Conservation (phyloP, 306 rosid genomes). For the Castanospermum australe region DNA sequence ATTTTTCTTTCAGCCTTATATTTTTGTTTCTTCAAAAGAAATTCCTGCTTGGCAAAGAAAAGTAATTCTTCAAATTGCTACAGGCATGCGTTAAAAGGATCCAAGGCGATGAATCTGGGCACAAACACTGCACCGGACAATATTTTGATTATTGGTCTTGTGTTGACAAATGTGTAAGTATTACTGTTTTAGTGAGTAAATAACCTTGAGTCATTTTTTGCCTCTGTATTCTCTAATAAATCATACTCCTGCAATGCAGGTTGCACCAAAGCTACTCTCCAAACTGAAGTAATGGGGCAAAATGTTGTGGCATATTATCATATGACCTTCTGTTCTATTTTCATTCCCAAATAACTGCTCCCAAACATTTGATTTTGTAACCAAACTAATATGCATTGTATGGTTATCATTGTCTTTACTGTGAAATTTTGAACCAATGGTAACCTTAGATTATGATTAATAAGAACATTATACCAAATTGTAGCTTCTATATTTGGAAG, state of each 20-base stretch:
- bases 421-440: conserved; percentile 36
- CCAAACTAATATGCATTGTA: conserved; percentile 21
- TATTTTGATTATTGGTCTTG: conserved; percentile 95
- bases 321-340: conserved; percentile 24
- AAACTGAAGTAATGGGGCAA: conserved; percentile 59
- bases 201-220: not conserved
- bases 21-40: not conserved
- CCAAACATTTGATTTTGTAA: conserved; percentile 33
- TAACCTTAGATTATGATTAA: conserved; percentile 40
- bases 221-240: conserved; percentile 1
- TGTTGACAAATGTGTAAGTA: conserved; percentile 94
- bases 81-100: conserved; percentile 91
- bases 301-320: conserved; percentile 22
- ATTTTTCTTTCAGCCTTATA: not conserved
- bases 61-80: conserved; percentile 22
- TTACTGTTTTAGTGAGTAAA: not conserved
- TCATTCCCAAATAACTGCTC: conserved; percentile 22
- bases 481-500: conserved; percentile 3
- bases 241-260: conserved; percentile 57
- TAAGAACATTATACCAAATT: conserved; percentile 37
- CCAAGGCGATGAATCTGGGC: conserved; percentile 75
- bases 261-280: conserved; percentile 66
- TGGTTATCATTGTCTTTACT: conserved; percentile 26
- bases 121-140: conserved; percentile 98
- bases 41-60: not conserved